Conservation (phyloP, 495 filamentous ascomycete species). For the Trichodelitschia bisporula region DNA sequence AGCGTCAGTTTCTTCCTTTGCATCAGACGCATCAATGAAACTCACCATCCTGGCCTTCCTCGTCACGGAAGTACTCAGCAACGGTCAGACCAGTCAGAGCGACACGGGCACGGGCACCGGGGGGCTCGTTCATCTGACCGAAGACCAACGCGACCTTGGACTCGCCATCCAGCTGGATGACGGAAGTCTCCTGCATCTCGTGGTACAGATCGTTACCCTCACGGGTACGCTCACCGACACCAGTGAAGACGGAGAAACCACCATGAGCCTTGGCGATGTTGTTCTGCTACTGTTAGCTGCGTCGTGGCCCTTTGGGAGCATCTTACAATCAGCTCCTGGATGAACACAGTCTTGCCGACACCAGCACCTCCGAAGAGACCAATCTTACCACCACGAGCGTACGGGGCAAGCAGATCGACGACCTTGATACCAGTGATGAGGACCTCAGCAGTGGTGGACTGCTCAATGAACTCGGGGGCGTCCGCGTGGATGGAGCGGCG, state of each 20-base stretch:
- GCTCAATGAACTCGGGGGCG: conserved; percentile 69
- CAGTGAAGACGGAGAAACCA: conserved; percentile 99
- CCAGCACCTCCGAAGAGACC: conserved; percentile 99
- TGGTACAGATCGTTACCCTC: conserved; percentile 99
- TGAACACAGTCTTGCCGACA: conserved; percentile 99
- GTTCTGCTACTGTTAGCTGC: conserved; percentile 30
- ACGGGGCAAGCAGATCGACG: conserved; percentile 92
- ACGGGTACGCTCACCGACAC: conserved; percentile 99
- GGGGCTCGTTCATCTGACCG: conserved; percentile 99
- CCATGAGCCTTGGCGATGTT: conserved; percentile 99
- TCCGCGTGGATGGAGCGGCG: conserved; percentile 81
- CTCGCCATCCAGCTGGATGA: conserved; percentile 97
- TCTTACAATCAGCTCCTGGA: conserved; percentile 88
- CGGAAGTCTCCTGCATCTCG: conserved; percentile 99
- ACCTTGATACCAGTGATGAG: conserved; percentile 99
- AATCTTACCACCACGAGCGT: conserved; percentile 99
- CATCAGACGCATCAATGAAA: conserved; percentile 2
- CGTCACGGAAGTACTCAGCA: conserved; percentile 92
- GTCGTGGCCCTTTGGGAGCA: neutral
- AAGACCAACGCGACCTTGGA: conserved; percentile 99
- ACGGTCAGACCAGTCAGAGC: conserved; percentile 84
- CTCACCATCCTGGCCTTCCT: conserved; percentile 78
- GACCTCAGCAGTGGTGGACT: conserved; percentile 88
- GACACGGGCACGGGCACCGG: conserved; percentile 98
- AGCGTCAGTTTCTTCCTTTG: conserved; percentile 9